phyloP scores from a whole-genome alignment of 2,329 filamentous ascomycete species.

The Berkeleyomyces rouxiae region DNA sequence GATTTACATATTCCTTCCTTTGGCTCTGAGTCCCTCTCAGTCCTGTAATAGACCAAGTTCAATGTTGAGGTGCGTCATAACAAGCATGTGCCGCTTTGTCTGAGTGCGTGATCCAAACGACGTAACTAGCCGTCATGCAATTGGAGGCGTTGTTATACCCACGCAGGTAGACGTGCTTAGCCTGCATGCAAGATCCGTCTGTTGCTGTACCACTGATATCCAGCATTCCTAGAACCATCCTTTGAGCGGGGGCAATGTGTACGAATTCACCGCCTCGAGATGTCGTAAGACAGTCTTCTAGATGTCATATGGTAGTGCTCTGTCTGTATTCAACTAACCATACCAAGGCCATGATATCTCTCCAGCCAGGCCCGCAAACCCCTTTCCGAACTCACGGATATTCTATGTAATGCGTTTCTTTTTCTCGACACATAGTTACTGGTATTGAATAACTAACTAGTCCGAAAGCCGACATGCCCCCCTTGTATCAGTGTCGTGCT shows the following conservation, averaged over 20 bases:
- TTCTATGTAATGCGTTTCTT: too few relatives aligned
- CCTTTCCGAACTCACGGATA: too few relatives aligned
- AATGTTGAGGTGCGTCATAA: neutral
- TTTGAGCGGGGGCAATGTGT: neutral
- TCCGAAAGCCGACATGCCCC: too few relatives aligned
- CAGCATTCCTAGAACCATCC: neutral
- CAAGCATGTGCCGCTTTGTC: neutral
- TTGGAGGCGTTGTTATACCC: too few relatives aligned
- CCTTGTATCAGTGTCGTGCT: too few relatives aligned
- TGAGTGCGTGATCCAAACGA: neutral
- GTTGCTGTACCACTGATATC: neutral
- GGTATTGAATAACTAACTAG: too few relatives aligned
- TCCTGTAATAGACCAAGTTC: neutral
- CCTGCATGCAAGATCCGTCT: neutral
- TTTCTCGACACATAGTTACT: too few relatives aligned
- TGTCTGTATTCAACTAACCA: too few relatives aligned
- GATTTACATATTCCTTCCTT: neutral
- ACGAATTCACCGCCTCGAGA: neutral
- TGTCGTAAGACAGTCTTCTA: neutral
- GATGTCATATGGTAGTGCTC: neutral
- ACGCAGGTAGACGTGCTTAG: too few relatives aligned
- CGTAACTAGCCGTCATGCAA: too few relatives aligned
- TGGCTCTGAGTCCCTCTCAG: neutral
- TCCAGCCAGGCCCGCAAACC: too few relatives aligned
- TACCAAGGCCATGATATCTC: too few relatives aligned